These are phyloP conservation scores for Tricholoma matsutake DNA, from an alignment of 768 basidiomycete genomes.

Conservation along the genomic window DNA sequence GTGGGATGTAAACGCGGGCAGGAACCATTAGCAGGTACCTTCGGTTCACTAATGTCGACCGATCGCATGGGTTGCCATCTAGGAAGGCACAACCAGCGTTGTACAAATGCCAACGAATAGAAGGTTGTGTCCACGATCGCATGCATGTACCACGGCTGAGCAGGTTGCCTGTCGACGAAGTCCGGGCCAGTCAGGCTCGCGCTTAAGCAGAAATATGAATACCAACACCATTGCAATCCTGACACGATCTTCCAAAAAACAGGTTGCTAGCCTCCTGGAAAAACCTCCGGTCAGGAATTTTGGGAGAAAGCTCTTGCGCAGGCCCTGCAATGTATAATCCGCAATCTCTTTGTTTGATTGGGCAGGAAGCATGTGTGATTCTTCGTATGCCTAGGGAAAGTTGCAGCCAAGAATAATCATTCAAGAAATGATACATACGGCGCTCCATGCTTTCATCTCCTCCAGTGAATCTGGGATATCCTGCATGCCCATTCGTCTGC, in stretches of 20 bases:
- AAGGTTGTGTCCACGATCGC: constrained; percentile 23
- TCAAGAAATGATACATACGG: constrained; percentile 32
- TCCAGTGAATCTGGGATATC: constrained; percentile 42
- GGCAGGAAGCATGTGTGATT: constrained; percentile 38
- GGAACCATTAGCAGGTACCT: constrained; percentile 14
- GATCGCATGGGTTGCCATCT: constrained; percentile 21
- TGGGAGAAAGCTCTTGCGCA: constrained; percentile 36
- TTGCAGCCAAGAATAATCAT: too few relatives aligned
- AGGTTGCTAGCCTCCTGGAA: constrained; percentile 27
- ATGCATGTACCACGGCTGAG: constrained; percentile 33
- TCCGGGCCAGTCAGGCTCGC: not conserved
- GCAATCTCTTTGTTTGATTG: constrained; percentile 39
- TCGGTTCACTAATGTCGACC: constrained; percentile 20
- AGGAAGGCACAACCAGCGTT: constrained; percentile 39
- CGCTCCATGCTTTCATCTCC: constrained; percentile 36
- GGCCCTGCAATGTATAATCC: constrained; percentile 36
- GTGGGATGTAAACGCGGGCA: constrained; percentile 33
- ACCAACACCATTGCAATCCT: constrained; percentile 49
- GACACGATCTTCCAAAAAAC: constrained; percentile 40
- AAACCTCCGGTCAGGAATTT: constrained; percentile 36
- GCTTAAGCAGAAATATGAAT: not conserved
- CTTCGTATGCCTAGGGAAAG: constrained; percentile 49
- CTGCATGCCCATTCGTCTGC: constrained; percentile 43
- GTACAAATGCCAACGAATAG: constrained; percentile 24
- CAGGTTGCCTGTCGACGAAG: constrained; percentile 34